A percentile compares a stretch with the other conserved stretches of the same genome.
phyloP scores from a whole-genome alignment of 768 basidiomycete genomes.

The Ramaria rubella region DNA sequence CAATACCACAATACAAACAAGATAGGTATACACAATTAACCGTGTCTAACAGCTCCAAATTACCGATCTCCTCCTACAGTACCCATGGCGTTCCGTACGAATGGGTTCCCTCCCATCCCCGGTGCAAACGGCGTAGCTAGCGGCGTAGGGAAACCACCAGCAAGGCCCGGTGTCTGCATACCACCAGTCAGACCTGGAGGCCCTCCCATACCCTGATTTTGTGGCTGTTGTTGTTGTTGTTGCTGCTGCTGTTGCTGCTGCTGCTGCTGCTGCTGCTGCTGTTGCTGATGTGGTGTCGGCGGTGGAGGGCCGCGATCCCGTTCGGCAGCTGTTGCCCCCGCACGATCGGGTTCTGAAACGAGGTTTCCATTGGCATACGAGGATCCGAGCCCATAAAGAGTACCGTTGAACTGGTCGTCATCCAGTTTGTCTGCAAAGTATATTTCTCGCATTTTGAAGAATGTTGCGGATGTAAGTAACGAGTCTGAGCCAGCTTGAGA shows the following conservation, averaged over 20 bases:
- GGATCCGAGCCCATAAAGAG: conserved; percentile 77
- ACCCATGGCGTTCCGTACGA: conserved; percentile 10
- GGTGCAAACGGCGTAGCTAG: conserved; percentile 9
- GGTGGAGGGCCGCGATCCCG: conserved; percentile 6
- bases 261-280: conserved; percentile 4
- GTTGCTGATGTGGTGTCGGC: conserved; percentile 5
- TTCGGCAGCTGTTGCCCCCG: conserved; percentile 9
- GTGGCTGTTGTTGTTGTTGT: neutral
- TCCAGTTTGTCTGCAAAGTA: conserved; percentile 92
- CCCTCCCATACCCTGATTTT: neutral
- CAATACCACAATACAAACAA: conserved; percentile 6
- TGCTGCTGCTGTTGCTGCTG: conserved; percentile 8
- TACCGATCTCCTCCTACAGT: conserved; percentile 10
- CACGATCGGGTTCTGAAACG: conserved; percentile 39
- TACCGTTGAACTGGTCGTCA: conserved; percentile 73
- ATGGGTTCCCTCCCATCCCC: conserved; percentile 7
- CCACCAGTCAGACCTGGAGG: conserved; percentile 3
- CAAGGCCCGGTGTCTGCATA: neutral
- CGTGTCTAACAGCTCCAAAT: neutral
- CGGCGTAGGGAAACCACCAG: conserved; percentile 6
- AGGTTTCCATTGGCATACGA: conserved; percentile 32
- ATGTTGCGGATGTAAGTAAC: conserved; percentile 85
- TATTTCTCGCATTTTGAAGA: conserved; percentile 91
- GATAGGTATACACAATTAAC: conserved; percentile 5
- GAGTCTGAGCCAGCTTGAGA: conserved; percentile 98